phyloP scores from a whole-genome alignment of 352 stramenopile species.

The Globisporangium camurandrum region DNA sequence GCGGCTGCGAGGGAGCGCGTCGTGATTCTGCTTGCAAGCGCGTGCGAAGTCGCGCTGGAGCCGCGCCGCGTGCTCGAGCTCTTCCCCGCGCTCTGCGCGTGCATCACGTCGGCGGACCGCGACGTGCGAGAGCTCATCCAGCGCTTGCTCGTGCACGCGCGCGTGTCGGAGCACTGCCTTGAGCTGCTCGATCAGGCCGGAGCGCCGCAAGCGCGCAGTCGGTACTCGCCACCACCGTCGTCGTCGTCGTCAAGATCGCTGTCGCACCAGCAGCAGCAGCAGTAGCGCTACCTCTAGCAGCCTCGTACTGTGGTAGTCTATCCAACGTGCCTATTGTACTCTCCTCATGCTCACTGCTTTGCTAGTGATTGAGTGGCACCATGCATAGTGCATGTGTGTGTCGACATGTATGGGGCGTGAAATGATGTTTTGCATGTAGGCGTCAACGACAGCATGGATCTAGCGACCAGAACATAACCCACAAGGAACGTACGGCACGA shows the following conservation, averaged over 20 bases:
- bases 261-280: neutral
- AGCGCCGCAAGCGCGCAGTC: neutral
- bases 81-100: conserved; percentile 69
- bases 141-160: conserved; percentile 44
- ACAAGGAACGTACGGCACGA: no score
- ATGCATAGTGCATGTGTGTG: no score
- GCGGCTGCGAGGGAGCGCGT: conserved; percentile 46
- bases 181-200: conserved; percentile 22
- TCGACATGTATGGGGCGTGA: no score
- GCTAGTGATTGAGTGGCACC: no score
- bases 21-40: conserved; percentile 57
- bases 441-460: no score
- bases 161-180: conserved; percentile 47
- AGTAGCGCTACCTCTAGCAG: neutral
- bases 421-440: no score
- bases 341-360: no score
- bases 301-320: no score
- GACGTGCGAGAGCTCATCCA: conserved; percentile 67
- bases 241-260: neutral
- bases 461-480: no score
- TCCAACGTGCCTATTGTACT: no score
- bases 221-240: neutral
- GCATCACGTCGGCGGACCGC: conserved; percentile 59
- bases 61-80: conserved; percentile 58
- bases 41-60: conserved; percentile 41